A percentile compares a stretch with the other conserved stretches of the same genome.
phyloP scores from a whole-genome alignment of 2,329 filamentous ascomycete species.

The Cercospora sp. region DNA sequence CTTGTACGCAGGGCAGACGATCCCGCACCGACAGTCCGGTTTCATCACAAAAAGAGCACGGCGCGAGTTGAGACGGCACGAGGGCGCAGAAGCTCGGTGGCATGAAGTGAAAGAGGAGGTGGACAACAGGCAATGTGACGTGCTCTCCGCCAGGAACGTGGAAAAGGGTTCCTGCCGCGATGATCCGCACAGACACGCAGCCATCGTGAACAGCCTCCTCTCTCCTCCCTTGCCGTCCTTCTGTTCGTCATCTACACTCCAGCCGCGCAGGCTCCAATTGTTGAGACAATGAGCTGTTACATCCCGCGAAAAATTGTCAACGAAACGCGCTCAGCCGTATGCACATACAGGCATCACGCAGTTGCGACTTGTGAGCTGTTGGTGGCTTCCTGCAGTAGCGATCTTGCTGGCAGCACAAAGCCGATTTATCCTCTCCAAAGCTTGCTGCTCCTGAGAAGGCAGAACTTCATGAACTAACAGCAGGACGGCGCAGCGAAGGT shows the following conservation, averaged over 20 bases:
- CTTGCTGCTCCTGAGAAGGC: neutral
- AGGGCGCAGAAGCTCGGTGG: neutral
- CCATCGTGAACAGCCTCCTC: neutral
- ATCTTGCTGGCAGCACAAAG: neutral
- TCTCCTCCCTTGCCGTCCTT: neutral
- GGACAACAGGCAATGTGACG: neutral
- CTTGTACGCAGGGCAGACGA: neutral
- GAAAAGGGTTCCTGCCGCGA: neutral
- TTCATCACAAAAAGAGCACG: neutral
- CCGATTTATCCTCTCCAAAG: neutral
- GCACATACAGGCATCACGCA: neutral
- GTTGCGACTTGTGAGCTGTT: neutral
- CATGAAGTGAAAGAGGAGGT: neutral
- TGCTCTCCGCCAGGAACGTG: neutral
- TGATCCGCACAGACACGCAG: neutral
- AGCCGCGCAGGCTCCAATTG: neutral
- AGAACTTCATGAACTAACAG: neutral
- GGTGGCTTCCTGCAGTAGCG: neutral
- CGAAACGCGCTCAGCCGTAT: neutral
- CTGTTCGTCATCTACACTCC: neutral
- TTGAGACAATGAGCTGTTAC: neutral
- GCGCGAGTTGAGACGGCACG: neutral
- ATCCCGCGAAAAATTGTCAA: neutral
- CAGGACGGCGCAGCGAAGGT: neutral
- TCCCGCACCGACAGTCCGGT: neutral